phyloP scores from a whole-genome alignment of 345 rosid species.

The Melaleuca quinquenervia region DNA sequence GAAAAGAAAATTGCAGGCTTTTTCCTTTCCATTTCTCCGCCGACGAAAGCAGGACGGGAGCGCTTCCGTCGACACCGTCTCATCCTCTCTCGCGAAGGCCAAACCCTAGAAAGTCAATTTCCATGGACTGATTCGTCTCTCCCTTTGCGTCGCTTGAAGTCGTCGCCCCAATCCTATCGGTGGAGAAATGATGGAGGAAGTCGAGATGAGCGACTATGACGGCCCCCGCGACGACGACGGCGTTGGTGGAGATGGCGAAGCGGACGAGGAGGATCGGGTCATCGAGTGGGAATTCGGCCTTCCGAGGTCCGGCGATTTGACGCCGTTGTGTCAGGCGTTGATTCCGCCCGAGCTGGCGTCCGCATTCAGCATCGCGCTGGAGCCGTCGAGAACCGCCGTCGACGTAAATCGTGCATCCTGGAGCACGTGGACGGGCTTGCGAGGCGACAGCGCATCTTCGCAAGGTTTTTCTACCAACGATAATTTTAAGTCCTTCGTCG shows the following conservation, averaged over 20 bases:
- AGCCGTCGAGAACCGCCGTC: constrained; percentile 29
- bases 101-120: background rate
- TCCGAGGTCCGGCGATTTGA: constrained; percentile 55
- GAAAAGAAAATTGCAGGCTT: background rate
- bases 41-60: background rate
- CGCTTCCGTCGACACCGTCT: background rate
- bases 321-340: constrained; percentile 62
- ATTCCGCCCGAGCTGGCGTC: constrained; percentile 69
- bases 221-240: background rate
- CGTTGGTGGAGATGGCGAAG: constrained; percentile 8
- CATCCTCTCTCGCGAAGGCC: background rate
- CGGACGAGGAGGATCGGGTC: constrained; percentile 32
- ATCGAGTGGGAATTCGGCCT: constrained; percentile 84
- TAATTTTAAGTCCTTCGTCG: constrained; percentile 19
- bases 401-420: constrained; percentile 79
- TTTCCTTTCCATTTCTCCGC: background rate
- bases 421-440: constrained; percentile 44
- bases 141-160: background rate
- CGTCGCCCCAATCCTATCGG: background rate
- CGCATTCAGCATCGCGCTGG: constrained; percentile 77
- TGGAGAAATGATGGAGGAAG: background rate
- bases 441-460: constrained; percentile 9
- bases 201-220: background rate
- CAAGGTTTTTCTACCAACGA: constrained; percentile 23
- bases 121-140: background rate